Percentiles rank a stretch among this genome's conserved stretches.
Conservation (phyloP, 108 stramenopile genomes). For the Epipyxis sp. region DNA sequence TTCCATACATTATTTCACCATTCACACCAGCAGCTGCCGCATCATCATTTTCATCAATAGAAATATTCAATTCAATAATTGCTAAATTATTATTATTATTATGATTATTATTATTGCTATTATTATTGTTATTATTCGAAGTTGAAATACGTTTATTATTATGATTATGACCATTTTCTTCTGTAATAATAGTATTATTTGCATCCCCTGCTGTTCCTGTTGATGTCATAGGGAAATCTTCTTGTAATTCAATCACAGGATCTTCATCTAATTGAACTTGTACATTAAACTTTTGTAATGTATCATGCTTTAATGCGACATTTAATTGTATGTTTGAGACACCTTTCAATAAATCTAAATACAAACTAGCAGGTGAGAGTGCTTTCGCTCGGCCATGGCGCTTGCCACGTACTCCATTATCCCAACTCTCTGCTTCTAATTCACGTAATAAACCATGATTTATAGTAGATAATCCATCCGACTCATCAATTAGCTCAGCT, state of each 20-base stretch:
- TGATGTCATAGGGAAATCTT: background rate
- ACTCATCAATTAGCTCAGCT: background rate
- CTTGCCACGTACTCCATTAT: slow-evolving; percentile 8
- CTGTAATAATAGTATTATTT: background rate
- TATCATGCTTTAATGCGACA: background rate
- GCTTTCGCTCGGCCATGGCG: background rate
- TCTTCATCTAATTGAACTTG: slow-evolving; percentile 13
- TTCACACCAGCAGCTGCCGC: background rate
- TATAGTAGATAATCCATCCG: slow-evolving; percentile 9
- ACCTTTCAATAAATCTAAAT: slow-evolving; percentile 20
- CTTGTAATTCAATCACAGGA: background rate
- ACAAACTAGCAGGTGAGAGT: background rate
- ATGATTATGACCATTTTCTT: background rate
- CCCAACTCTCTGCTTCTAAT: slow-evolving; percentile 32
- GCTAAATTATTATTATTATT: background rate
- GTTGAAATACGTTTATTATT: background rate
- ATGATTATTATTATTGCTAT: background rate
- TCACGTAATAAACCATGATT: background rate
- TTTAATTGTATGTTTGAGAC: background rate
- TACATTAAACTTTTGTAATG: slow-evolving; percentile 2
- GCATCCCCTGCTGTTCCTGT: background rate
- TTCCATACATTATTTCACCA: background rate
- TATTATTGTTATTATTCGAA: background rate
- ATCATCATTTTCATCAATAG: background rate
- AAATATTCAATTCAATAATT: too few species aligned